phyloP scores from a whole-genome alignment of 1,284 basidiomycete species.

The Ustilago tritici region DNA sequence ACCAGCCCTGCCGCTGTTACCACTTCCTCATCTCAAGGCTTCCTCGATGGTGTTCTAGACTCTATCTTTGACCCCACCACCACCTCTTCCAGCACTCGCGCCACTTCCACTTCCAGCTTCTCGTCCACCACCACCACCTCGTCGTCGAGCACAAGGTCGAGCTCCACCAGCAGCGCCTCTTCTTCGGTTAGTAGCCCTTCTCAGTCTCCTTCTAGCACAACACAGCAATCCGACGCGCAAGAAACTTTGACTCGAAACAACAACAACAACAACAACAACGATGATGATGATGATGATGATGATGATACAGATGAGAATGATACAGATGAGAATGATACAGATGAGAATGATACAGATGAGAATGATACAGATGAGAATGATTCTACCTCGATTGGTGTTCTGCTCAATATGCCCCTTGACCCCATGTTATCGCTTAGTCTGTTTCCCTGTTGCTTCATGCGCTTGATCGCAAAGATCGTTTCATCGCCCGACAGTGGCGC shows the following conservation, averaged over 20 bases:
- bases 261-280: constrained; percentile 7
- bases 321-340: too few species aligned
- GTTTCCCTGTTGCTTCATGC: constrained; percentile 29
- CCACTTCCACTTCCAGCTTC: constrained; percentile 10
- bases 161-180: constrained; percentile 25
- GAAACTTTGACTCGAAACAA: constrained; percentile 4
- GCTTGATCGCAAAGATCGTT: constrained; percentile 29
- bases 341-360: too few species aligned
- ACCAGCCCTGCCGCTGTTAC: constrained; percentile 4
- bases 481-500: not conserved
- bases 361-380: too few species aligned
- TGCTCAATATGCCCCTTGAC: constrained; percentile 17
- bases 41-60: not conserved
- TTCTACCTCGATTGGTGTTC: constrained; percentile 35
- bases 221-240: constrained; percentile 2
- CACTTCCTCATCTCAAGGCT: constrained; percentile 12
- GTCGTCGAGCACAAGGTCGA: constrained; percentile 27
- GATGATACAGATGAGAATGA: too few species aligned
- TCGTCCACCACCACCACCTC: constrained; percentile 25
- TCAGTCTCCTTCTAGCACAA: constrained; percentile 17
- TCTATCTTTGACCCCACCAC: not conserved
- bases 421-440: constrained; percentile 24
- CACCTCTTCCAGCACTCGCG: constrained; percentile 16
- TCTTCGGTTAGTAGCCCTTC: constrained; percentile 40
- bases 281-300: not conserved